phyloP scores from a whole-genome alignment of 2,329 filamentous ascomycete species.

The Penicillium expansum region DNA sequence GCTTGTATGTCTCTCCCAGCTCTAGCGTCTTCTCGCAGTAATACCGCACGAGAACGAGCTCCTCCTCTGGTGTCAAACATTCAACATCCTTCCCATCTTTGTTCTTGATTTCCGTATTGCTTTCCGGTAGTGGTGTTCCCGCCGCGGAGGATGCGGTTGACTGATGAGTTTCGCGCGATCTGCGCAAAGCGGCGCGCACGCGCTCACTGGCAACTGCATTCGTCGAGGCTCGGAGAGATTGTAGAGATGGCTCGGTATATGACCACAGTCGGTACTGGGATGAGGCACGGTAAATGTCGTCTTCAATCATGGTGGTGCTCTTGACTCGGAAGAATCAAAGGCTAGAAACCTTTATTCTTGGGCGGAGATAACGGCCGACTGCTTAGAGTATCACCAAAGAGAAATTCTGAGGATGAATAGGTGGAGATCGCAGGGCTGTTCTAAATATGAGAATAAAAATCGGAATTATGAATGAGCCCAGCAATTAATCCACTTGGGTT shows the following conservation, averaged over 20 bases:
- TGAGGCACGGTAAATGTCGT: slow-evolving; percentile 83
- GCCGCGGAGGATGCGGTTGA: slow-evolving; percentile 33
- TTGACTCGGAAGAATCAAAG: neutral
- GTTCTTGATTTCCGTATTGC: slow-evolving; percentile 34
- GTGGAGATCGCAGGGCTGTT: neutral
- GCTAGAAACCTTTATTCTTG: neutral
- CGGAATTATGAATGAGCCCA: neutral
- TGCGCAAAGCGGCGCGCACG: slow-evolving; percentile 56
- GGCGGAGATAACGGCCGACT: too few relatives aligned
- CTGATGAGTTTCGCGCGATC: slow-evolving; percentile 40
- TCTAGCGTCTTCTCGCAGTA: slow-evolving; percentile 65
- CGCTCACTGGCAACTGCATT: slow-evolving; percentile 75
- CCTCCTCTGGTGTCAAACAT: slow-evolving; percentile 79
- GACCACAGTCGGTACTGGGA: slow-evolving; percentile 93
- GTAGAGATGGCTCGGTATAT: slow-evolving; percentile 71
- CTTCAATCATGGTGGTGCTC: slow-evolving; percentile 68
- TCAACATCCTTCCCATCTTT: slow-evolving; percentile 56
- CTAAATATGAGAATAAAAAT: too few relatives aligned
- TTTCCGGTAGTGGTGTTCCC: slow-evolving; percentile 30
- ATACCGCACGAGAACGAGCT: slow-evolving; percentile 75
- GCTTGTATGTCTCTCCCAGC: slow-evolving; percentile 58
- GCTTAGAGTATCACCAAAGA: too few relatives aligned
- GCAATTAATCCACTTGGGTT: neutral
- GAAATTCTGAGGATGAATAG: neutral
- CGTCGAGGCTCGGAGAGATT: slow-evolving; percentile 70